These are phyloP conservation scores for Teratosphaeria viscida DNA, from an alignment of 2,329 filamentous ascomycete species.

Conservation along the genomic window DNA sequence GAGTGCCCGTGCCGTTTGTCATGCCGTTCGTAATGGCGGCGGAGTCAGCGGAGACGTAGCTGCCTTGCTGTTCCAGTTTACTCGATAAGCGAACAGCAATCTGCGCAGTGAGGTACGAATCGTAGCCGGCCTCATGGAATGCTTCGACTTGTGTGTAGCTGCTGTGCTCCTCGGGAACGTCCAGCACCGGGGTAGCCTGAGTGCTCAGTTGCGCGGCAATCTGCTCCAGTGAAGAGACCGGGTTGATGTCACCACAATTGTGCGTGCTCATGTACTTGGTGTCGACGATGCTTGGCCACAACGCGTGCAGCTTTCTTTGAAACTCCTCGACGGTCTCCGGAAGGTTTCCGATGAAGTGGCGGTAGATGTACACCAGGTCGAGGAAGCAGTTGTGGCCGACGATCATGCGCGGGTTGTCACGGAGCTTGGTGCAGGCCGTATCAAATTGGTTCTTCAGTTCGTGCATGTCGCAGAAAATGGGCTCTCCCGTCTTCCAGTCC, in stretches of 20 bases:
- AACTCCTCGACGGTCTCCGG: constrained; percentile 47
- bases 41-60: constrained; percentile 16
- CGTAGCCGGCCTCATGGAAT: constrained; percentile 53
- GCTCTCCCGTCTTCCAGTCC: constrained; percentile 25
- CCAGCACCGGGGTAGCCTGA: constrained; percentile 32
- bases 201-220: constrained; percentile 34
- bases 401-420: constrained; percentile 39
- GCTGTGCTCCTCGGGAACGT: constrained; percentile 26
- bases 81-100: constrained; percentile 47
- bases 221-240: constrained; percentile 38
- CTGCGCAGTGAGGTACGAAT: constrained; percentile 51
- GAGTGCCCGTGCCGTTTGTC: neutral
- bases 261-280: constrained; percentile 55
- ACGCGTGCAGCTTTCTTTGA: constrained; percentile 36
- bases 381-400: constrained; percentile 57
- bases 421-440: constrained; percentile 33
- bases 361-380: constrained; percentile 54
- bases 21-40: constrained; percentile 7
- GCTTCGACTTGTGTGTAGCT: constrained; percentile 31
- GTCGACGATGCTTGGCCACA: constrained; percentile 50
- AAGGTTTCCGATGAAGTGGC: constrained; percentile 49
- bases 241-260: constrained; percentile 43
- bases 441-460: constrained; percentile 29
- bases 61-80: constrained; percentile 36
- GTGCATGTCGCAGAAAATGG: constrained; percentile 26